Base-by-base conservation (phyloP, 108 stramenopile species). In the Epithemia pelagica region DNA sequence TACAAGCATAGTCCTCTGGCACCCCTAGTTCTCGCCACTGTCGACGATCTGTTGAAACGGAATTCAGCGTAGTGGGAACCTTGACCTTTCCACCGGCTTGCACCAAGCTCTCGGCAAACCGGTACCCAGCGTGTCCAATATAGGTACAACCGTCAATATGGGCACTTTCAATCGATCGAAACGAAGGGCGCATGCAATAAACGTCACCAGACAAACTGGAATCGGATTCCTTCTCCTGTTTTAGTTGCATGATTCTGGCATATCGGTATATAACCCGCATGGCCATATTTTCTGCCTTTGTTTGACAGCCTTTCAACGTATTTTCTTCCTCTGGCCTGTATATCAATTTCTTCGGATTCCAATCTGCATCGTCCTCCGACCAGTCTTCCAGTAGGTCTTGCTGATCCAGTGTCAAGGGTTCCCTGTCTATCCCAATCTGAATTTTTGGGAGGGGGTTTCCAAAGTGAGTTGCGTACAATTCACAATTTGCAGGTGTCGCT, bases 71-170 rank as follows among this genome's bases (percentile, higher is more conserved):
- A 20, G 92, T 94, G 0, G 90, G 90, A 26, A 87, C 75, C 24
- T 54, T 60, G 2, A 92, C 84, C 27, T 79, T 63, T 0, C 89
- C 89, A 28, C 81, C 84, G 1, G 82, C 68, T 57, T 87, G 59
- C 1, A 83, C 89, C 23, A 93, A 62, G 0, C 71, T 61, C 54
- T 81, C 62, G 32, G 72, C 85, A 68, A 93, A 93, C 27, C 62
- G 52, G 27, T 86, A 53, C 21, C 92, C 87, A 21, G 87, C 92
- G 1, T 71, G 79, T 1, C 92, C 92, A 70, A 93, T 85, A 58
- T 87, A 93, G 3, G 91, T 92, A n/a, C 83, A 84, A 0, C 81
- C 91, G 74, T 93, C 91, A 72, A 90, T 85, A 65, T 88, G 88
- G 18, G 87, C 88, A 19, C 59, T 59, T 54, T 62, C 72, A 18